phyloP scores from a whole-genome alignment of 2,329 filamentous ascomycete genomes.

The Neocucurbitaria cava region DNA sequence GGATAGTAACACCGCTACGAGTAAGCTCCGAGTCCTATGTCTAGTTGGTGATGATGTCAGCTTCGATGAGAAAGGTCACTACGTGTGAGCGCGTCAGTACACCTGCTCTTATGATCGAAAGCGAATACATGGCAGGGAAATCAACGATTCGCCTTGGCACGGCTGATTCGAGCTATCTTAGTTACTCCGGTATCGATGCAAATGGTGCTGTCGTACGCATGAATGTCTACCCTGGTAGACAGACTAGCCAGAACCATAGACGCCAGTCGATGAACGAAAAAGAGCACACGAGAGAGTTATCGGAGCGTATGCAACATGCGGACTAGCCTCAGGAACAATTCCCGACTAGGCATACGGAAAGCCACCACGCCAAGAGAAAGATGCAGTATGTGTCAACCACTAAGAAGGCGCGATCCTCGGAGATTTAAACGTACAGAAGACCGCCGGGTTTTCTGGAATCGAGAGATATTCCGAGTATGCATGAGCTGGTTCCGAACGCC shows the following conservation, averaged over 20 bases:
- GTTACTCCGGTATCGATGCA: background rate
- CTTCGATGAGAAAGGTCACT: background rate
- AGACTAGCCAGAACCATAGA: background rate
- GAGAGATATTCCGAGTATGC: slow-evolving; percentile 12
- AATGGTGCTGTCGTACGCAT: background rate
- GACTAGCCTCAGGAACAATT: slow-evolving; percentile 6
- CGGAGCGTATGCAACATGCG: slow-evolving; percentile 6
- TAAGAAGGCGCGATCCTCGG: slow-evolving; percentile 8
- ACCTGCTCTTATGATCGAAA: background rate
- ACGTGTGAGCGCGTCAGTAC: background rate
- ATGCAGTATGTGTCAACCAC: slow-evolving; percentile 14
- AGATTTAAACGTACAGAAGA: slow-evolving; percentile 7
- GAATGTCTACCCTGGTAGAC: background rate
- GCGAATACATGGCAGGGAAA: background rate
- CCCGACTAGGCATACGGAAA: slow-evolving; percentile 13
- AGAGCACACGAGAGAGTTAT: background rate
- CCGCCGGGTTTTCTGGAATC: slow-evolving; percentile 10
- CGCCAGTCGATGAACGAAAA: background rate
- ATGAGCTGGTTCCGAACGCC: slow-evolving; percentile 15
- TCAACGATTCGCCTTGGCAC: background rate
- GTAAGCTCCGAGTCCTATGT: background rate
- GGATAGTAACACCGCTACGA: background rate
- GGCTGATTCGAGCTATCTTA: background rate
- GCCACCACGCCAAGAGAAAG: slow-evolving; percentile 16
- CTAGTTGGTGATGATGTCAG: background rate